Evolutionary conservation across 306 rosid species (phyloP).

Genomic region (Sicyos baderoa): DNA sequence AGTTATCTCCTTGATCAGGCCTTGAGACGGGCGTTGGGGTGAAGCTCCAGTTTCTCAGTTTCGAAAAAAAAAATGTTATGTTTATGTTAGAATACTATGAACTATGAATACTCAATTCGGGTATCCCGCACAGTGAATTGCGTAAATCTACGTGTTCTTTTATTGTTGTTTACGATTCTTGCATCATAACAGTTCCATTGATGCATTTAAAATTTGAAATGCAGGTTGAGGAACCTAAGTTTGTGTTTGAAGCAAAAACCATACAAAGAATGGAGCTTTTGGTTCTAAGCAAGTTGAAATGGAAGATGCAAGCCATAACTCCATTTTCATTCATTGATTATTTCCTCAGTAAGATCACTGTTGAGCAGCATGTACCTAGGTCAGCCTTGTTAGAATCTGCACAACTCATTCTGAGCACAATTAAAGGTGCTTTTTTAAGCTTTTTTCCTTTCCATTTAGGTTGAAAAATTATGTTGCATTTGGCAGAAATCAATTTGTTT

Average conservation of each 20-base stretch:
- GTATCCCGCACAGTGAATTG: too few relatives aligned
- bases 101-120: too few relatives aligned
- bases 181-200: neutral
- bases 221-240: constrained; percentile 53
- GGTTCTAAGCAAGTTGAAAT: constrained; percentile 47
- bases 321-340: constrained; percentile 58
- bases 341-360: constrained; percentile 43
- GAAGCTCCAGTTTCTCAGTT: too few relatives aligned
- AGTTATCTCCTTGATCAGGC: too few relatives aligned
- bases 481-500: constrained; percentile 31
- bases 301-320: constrained; percentile 70
- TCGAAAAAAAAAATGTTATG: too few relatives aligned
- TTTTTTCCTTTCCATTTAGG: constrained; percentile 14
- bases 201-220: constrained; percentile 7
- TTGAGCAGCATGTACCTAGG: constrained; percentile 20
- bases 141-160: too few relatives aligned
- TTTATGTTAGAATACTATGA: too few relatives aligned
- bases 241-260: constrained; percentile 42
- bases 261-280: constrained; percentile 59
- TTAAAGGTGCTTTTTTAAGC: constrained; percentile 31
- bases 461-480: constrained; percentile 6
- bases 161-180: too few relatives aligned
- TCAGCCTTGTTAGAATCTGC: constrained; percentile 31
- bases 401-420: constrained; percentile 38
- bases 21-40: too few relatives aligned